Evolutionary conservation across 257 asterid species (phyloP), one percentile per base, ranked within the genome.

Genomic region (Solanum bulbocastanum): DNA sequence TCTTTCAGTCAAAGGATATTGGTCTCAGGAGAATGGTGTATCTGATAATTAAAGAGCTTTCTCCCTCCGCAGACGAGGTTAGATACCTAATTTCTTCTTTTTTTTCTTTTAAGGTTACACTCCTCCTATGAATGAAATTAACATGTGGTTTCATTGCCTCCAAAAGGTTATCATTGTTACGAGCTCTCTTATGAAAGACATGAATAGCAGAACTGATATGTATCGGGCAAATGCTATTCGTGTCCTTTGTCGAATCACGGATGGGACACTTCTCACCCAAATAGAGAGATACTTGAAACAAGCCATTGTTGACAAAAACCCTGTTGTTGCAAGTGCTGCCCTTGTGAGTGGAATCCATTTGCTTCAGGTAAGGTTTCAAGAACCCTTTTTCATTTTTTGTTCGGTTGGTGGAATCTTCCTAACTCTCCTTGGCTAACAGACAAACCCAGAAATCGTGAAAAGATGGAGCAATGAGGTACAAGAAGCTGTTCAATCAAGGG

Each of bases 391-490:
- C 22, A 83, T 33, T 33, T 72, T 73, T 60, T 22, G 81, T 84
- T 86, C 12, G 35, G 88, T 83, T 82, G 39, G 83, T 90, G 88
- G 58, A 69, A 49, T 60, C 49, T 84, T 86, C 87, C 66, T 85
- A 81, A 68, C 44, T 46, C 52, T 40, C 83, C 82, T 60, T 79
- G 73, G 68, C 56, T 87, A 65, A 82, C 95, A 96, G 99, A 93
- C 98, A 88, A 95, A 90, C 84, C 98, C 98, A 18, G 98, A 96
- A 89, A 95, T 96, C 84, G 99, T 96, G 87, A 96, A 94, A 87
- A 95, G 99, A 90, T 96, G 99, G 99, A 96, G 98, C 91, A 96
- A 96, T 88, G 99, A 96, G 92, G 99, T 96, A 68, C 99, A 96
- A 89, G 99, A 96, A 92, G 99, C 99, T 75, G 96, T 96, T 84